A percentile compares a stretch with the other conserved stretches of the same genome.
Evolutionary conservation across 2,329 filamentous ascomycete genomes (phyloP).

Genomic region (Fusarium domesticum): DNA sequence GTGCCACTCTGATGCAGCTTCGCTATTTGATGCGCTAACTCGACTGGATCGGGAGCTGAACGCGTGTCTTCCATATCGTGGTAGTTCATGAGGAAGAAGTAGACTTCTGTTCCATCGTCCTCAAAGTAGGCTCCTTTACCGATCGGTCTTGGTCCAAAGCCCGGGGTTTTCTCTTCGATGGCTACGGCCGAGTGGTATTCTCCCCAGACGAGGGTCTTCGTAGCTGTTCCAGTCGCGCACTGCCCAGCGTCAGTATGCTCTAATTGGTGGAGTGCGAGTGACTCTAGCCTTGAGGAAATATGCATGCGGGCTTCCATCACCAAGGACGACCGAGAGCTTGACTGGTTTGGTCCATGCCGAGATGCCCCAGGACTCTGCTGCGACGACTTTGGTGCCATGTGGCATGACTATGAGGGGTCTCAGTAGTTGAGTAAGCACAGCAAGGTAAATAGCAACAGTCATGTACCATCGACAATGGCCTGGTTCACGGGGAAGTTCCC

Average conservation of each 20-base stretch:
- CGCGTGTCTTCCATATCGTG: constrained; percentile 6
- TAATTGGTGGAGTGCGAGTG: background rate
- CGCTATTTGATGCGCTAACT: background rate
- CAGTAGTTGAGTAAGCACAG: background rate
- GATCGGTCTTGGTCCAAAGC: background rate
- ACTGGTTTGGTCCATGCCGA: constrained; percentile 8
- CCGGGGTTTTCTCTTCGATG: background rate
- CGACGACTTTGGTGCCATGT: background rate
- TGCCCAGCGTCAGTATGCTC: background rate
- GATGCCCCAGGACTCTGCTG: background rate
- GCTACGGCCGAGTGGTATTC: constrained; percentile 3
- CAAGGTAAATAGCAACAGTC: background rate
- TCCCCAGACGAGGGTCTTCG: constrained; percentile 1
- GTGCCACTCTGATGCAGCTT: constrained; percentile 27
- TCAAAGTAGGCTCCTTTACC: constrained; percentile 4
- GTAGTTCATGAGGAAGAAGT: constrained; percentile 9
- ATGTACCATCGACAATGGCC: background rate
- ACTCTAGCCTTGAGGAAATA: constrained; percentile 9
- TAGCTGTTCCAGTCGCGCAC: background rate
- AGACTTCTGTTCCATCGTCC: background rate
- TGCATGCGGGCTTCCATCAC: constrained; percentile 2
- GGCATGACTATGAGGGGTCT: constrained; percentile 3
- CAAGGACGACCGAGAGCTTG: constrained; percentile 1
- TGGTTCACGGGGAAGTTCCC: background rate
- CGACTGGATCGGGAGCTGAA: background rate